These are phyloP conservation scores for Xeromyces bisporus DNA, from an alignment of 495 filamentous ascomycete species.

Conservation along the genomic window DNA sequence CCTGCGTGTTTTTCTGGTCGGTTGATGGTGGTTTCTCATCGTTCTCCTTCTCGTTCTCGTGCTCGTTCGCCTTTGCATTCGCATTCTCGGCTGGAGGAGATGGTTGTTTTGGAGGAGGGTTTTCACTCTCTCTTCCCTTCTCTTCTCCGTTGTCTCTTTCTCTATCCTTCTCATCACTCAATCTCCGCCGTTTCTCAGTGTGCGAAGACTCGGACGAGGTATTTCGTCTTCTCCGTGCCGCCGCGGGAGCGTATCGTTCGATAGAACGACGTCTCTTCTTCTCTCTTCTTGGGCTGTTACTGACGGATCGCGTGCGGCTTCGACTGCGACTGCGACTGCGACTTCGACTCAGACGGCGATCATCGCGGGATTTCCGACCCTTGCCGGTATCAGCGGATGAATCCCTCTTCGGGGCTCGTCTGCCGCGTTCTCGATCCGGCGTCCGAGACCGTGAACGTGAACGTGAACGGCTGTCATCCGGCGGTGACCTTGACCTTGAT, in stretches of 20 bases:
- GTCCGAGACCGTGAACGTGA: conserved; percentile 26
- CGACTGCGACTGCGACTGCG: conserved; percentile 27
- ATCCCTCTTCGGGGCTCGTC: conserved; percentile 21
- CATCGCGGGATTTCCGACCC: conserved; percentile 16
- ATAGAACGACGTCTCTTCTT: conserved; percentile 35
- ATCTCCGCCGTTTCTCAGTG: conserved; percentile 32
- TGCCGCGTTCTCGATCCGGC: conserved; percentile 9
- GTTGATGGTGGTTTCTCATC: conserved; percentile 28
- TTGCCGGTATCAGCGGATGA: conserved; percentile 35
- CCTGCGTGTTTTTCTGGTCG: too few relatives aligned
- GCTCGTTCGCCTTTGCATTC: conserved; percentile 9
- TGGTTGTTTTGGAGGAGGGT: conserved; percentile 36
- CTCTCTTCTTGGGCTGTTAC: conserved; percentile 20
- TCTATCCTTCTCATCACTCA: conserved; percentile 57
- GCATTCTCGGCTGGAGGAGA: conserved; percentile 13
- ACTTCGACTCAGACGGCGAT: conserved; percentile 23
- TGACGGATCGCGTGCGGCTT: conserved; percentile 22
- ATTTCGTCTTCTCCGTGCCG: conserved; percentile 28
- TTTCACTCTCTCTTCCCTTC: neutral
- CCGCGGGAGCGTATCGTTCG: conserved; percentile 33
- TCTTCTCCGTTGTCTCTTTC: too few relatives aligned
- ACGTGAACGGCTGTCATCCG: too few relatives aligned
- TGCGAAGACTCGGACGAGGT: conserved; percentile 35
- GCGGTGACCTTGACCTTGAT: conserved; percentile 26
- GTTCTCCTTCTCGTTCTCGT: conserved; percentile 27